A percentile compares a stretch with the other conserved stretches of the same genome.
Conservation (phyloP, 2,329 filamentous ascomycete genomes). For the Fusarium proliferatum region DNA sequence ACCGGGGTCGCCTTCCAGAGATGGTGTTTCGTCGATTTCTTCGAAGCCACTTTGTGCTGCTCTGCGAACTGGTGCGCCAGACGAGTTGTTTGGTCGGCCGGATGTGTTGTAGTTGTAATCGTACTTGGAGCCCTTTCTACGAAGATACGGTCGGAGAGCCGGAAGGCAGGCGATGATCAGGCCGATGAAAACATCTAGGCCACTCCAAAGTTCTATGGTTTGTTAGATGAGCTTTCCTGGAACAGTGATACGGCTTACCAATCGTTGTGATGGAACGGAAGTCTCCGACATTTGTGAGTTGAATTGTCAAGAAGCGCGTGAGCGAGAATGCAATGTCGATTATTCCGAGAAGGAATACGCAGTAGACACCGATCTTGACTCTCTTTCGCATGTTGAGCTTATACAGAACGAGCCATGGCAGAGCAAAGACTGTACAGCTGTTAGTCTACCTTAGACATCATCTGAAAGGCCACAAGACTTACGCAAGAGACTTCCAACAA, state of each 20-base stretch:
- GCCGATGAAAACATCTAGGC: slow-evolving; percentile 29
- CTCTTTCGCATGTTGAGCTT: slow-evolving; percentile 26
- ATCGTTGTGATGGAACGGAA: slow-evolving; percentile 33
- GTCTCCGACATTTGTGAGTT: not conserved
- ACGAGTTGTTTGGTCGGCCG: slow-evolving; percentile 3
- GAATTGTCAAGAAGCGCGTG: slow-evolving; percentile 32
- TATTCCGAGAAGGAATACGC: slow-evolving; percentile 32
- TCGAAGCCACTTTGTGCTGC: slow-evolving; percentile 21
- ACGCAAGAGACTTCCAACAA: slow-evolving; percentile 22
- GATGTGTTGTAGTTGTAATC: slow-evolving; percentile 22
- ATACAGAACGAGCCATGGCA: slow-evolving; percentile 24
- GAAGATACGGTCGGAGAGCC: slow-evolving; percentile 35
- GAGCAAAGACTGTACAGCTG: not conserved
- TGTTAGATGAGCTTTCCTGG: not conserved
- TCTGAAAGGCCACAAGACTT: not conserved
- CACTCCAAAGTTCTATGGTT: slow-evolving; percentile 28
- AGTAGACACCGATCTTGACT: slow-evolving; percentile 28
- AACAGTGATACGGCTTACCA: not conserved
- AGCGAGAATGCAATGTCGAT: slow-evolving; percentile 37
- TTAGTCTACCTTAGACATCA: no score
- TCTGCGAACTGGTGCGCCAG: not conserved
- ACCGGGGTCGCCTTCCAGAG: not conserved
- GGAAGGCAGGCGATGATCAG: slow-evolving; percentile 39
- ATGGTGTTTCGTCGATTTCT: slow-evolving; percentile 31
- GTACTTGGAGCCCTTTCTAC: slow-evolving; percentile 1